Conservation (phyloP, 192 early-diverging fungal species). For the Allomyces javanicus region DNA sequence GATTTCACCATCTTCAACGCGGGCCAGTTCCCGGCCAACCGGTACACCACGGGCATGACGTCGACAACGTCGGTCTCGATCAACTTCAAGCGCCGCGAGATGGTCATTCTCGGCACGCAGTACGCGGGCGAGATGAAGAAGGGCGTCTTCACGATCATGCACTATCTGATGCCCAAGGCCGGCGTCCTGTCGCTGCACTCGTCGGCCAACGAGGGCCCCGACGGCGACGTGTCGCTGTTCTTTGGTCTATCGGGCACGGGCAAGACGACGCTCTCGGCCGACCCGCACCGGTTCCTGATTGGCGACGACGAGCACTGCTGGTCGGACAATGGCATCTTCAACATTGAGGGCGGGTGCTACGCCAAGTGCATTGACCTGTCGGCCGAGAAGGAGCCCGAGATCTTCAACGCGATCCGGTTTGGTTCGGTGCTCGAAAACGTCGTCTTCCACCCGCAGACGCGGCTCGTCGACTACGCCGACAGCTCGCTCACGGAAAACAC, state of each 20-base stretch:
- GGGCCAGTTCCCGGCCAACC: slow-evolving; percentile 82
- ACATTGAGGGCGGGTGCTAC: slow-evolving; percentile 98
- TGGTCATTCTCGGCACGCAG: slow-evolving; percentile 95
- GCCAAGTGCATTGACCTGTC: slow-evolving; percentile 93
- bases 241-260: slow-evolving; percentile 96
- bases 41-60: slow-evolving; percentile 87
- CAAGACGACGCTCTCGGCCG: slow-evolving; percentile 93
- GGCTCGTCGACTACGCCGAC: slow-evolving; percentile 65
- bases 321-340: slow-evolving; percentile 92
- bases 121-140: slow-evolving; percentile 99
- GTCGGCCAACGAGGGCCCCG: slow-evolving; percentile 77
- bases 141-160: slow-evolving; percentile 96
- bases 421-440: slow-evolving; percentile 89
- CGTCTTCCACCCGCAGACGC: slow-evolving; percentile 53
- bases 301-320: slow-evolving; percentile 99
- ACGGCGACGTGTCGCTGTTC: slow-evolving; percentile 87
- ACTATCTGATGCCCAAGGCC: slow-evolving; percentile 93
- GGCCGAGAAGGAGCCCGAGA: slow-evolving; percentile 93
- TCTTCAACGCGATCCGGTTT: slow-evolving; percentile 87
- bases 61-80: slow-evolving; percentile 77
- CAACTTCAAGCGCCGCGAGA: slow-evolving; percentile 82
- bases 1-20: slow-evolving; percentile 98
- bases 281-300: slow-evolving; percentile 77
- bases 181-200: slow-evolving; percentile 78
- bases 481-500: slow-evolving; percentile 80